Evolutionary conservation across 805 yeast genomes (phyloP), one percentile per base, ranked within the genome.

Genomic region (Ogataea siamensis): DNA sequence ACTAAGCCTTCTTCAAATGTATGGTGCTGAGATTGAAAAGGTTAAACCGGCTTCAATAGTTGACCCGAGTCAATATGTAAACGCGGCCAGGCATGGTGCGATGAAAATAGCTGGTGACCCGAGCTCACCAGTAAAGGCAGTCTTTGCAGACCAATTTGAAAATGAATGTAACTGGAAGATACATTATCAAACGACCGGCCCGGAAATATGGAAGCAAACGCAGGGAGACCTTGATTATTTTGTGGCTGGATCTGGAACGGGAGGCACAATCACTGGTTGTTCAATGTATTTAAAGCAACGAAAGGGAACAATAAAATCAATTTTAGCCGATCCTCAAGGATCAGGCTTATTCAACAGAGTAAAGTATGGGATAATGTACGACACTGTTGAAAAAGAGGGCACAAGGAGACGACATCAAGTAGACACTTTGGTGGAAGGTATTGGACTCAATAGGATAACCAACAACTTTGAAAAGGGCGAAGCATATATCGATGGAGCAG

Each of bases 31-130:
- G 2, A 74, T 91, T 6, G 87, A 86, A 53, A 80, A 82, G 37
- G 98, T 91, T 8, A 81, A 84, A 41, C 98, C 99, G 0, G 98
- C 98, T 1, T 79, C 95, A 5, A 93, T 91, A 32, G 96, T 88
- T 11, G 98, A 93, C 61, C 89, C 93, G 1, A 76, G 76, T 44
- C 98, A 91, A 58, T 91, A 93, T 55, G 96, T 89, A 28, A 93
- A 91, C 57, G 81, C 83, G 4, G 97, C 98, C 0, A 71, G 83
- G 40, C 59, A 67, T 4, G 78, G 83, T 3, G 86, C 95, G 3
- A 64, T 67, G n/a, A 62, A 55, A 9, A 66, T 76, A 32, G 70
- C 73, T 28, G 47, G 55, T 12, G 72, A 73, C 45, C 35, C 55
- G 0, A 37, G 58, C 6, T 68, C 68, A 28, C 40, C 49, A 0